Conservation (phyloP, 2,329 filamentous ascomycete genomes). For the Parastagonospora nodorum region DNA sequence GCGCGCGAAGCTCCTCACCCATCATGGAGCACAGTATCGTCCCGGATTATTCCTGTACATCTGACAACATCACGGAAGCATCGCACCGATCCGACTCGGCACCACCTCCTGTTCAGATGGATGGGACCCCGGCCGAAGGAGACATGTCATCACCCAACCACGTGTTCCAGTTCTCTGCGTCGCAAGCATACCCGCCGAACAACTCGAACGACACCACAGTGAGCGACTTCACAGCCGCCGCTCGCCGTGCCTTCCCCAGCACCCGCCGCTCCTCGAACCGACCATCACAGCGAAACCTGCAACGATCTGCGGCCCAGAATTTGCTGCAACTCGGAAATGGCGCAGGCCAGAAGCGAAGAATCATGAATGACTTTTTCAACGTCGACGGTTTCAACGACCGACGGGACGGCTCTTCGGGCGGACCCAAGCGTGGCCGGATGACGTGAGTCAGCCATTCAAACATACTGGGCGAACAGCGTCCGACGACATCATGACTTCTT, state of each 20-base stretch:
- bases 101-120: conserved; percentile 48
- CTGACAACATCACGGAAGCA: conserved; percentile 23
- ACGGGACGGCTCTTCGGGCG: conserved; percentile 58
- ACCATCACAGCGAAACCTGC: conserved; percentile 33
- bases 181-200: conserved; percentile 62
- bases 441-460: conserved; percentile 19
- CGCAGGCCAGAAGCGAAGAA: conserved; percentile 73
- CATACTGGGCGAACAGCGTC: conserved; percentile 6
- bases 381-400: conserved; percentile 64
- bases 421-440: conserved; percentile 47
- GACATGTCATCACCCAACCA: conserved; percentile 38
- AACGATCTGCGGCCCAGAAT: conserved; percentile 40
- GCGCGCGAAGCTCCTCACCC: conserved; percentile 64
- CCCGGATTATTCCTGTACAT: conserved; percentile 45
- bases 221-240: conserved; percentile 33
- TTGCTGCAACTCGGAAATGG: conserved; percentile 61
- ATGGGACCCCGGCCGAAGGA: conserved; percentile 34
- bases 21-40: conserved; percentile 58
- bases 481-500: conserved; percentile 20
- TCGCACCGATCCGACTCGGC: conserved; percentile 36
- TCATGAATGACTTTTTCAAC: conserved; percentile 77
- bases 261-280: conserved; percentile 46
- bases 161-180: conserved; percentile 71
- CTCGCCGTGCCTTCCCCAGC: conserved; percentile 39
- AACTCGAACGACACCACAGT: conserved; percentile 36